Evolutionary conservation across 495 filamentous ascomycete species (phyloP), one percentile per base, ranked within the genome.

Genomic region (Podospora didyma): DNA sequence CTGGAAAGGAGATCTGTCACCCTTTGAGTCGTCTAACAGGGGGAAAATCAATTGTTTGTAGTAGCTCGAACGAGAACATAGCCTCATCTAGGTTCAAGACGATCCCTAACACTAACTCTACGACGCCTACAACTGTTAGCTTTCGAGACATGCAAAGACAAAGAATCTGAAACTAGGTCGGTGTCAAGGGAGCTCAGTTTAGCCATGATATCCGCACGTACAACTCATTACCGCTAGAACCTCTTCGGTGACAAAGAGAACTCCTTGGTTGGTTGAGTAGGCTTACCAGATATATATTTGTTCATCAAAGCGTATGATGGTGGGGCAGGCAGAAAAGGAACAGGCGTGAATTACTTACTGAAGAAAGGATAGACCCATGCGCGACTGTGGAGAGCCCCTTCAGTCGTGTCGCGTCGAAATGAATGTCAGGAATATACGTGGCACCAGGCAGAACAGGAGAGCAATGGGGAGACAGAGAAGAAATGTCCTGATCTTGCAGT

Each of bases 401-500:
- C n/a, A 42, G 14, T 17, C 12, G 39, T 42, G n/a, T 14, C 39
- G 12, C 39, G 39, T 5, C 39, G 1, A 7, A 14, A 16, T 42
- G 39, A 16, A 17, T 17, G 39, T 42, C 6, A 16, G 4, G 14
- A 12, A 17, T 16, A 14, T 42, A 42, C 39, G 39, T 42, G 39
- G 39, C 39, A 42, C 39, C 39, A 42, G 22, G 17, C 19, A 23
- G 16, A 9, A 34, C 16, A 42, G 45, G 22, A 51, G 23, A 41
- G 22, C 7, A n/a, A 5, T 1, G 20, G 34, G 26, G 2, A 44
- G 22, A n/a, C n/a, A n/a, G n/a, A n/a, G 10, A 37, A 39, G 28
- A 61, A 62, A 67, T 79, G 76, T 79, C 71, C 75, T 66, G 54
- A 60, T 63, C 73, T 77, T 79, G 75, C 66, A 80, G 87, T 82